phyloP scores from a whole-genome alignment of 257 asterid species.

The Rehmannia glutinosa region DNA sequence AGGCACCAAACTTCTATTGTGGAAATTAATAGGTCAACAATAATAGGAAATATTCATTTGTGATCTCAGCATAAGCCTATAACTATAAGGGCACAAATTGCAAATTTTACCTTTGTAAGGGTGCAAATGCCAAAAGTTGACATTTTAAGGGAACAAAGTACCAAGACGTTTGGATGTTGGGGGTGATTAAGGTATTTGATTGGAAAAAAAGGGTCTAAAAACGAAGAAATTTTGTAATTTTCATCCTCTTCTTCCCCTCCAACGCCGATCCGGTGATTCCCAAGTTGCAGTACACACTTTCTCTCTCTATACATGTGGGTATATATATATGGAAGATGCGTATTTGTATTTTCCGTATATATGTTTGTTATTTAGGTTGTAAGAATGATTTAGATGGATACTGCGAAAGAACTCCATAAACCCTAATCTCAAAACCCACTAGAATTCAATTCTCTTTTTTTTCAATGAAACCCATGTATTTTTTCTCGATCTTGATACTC shows the following conservation, averaged over 20 bases:
- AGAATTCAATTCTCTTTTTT: neutral
- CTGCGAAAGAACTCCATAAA: too few relatives aligned
- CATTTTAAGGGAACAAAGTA: neutral
- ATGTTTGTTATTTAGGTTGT: too few relatives aligned
- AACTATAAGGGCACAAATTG: neutral
- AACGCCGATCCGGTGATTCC: neutral
- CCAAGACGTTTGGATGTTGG: neutral
- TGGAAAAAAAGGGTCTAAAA: neutral
- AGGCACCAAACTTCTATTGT: too few relatives aligned
- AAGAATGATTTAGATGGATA: too few relatives aligned
- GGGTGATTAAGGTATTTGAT: neutral
- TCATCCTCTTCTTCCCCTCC: constrained; percentile 3
- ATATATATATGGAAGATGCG: too few relatives aligned
- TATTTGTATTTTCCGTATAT: too few relatives aligned
- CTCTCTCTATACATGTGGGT: too few relatives aligned
- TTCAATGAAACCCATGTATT: constrained; percentile 32
- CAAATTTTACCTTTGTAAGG: neutral
- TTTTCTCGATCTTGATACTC: constrained; percentile 39
- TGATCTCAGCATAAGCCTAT: neutral
- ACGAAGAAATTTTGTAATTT: neutral
- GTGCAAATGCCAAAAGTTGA: neutral
- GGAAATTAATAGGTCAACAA: too few relatives aligned
- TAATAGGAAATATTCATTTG: too few relatives aligned
- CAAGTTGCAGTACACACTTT: neutral
- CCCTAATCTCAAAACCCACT: too few relatives aligned